phyloP scores from a whole-genome alignment of 106 monocot genomes.

The Narthecium ossifragum region DNA sequence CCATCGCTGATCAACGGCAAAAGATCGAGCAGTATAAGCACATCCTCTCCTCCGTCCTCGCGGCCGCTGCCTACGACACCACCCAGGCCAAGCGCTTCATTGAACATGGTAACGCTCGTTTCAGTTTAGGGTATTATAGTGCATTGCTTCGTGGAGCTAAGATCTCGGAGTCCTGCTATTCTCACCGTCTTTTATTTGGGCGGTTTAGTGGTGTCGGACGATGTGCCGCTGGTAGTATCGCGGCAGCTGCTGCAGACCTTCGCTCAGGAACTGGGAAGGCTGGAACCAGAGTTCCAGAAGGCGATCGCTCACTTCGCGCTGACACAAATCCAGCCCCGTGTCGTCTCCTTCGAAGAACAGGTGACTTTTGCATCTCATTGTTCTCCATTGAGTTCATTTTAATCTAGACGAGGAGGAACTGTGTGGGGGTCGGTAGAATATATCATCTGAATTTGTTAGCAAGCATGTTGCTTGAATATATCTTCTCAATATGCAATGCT shows the following conservation, averaged over 20 bases:
- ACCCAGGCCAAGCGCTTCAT: constrained; percentile 82
- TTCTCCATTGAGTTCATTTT: background rate
- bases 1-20: constrained; percentile 78
- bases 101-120: constrained; percentile 64
- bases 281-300: constrained; percentile 70
- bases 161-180: background rate
- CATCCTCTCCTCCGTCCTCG: constrained; percentile 75
- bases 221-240: constrained; percentile 91
- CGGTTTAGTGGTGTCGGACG: constrained; percentile 81
- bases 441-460: background rate
- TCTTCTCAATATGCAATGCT: background rate
- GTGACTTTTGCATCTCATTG: constrained; percentile 15
- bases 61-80: constrained; percentile 49
- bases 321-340: constrained; percentile 77
- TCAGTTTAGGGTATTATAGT: background rate
- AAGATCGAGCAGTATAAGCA: constrained; percentile 96
- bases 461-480: background rate
- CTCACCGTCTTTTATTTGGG: background rate
- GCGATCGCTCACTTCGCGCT: constrained; percentile 86
- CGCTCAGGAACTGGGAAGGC: constrained; percentile 72
- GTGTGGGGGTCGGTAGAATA: too few relatives aligned
- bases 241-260: constrained; percentile 87
- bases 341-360: constrained; percentile 98
- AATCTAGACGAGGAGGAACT: background rate
- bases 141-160: background rate